Evolutionary conservation across 2,329 filamentous ascomycete species (phyloP), one percentile per base, ranked within the genome.

Genomic region (Didymosphaeria variabile): DNA sequence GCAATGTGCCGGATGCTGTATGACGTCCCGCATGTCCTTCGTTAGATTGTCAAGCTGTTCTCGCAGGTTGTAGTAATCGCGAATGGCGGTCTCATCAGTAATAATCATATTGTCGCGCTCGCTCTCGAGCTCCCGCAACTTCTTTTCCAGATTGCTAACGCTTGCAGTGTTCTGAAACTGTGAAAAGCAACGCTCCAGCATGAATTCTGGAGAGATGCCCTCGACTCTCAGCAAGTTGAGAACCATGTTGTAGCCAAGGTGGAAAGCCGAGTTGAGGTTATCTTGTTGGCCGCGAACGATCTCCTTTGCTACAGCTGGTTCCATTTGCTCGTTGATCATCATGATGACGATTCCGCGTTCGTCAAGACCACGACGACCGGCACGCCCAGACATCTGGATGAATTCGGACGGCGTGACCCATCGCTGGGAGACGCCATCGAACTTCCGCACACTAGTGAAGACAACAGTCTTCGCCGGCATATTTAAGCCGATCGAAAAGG

Each of bases 401-500:
- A 98, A 99, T 73, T 99, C 95, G 12, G 93, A 97, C 1, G 93
- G 93, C 0, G 94, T 97, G 21, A 98, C 86, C 80, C 94, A 96
- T 65, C 94, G 87, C 70, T 88, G 87, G 61, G 87, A 85, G 7
- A 89, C 85, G 59, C 96, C 96, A 74, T 99, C 95, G 75, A 94
- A 99, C 76, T 99, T 99, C 56, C 91, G 91, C 10, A 99, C 93
- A 68, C 91, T 94, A 0, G 95, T 97, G 79, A 99, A 99, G n/a
- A 99, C 94, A 1, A 99, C 95, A 0, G 95, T 99, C 83, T 97
- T 97, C 29, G 95, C 95, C 67, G 95, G 95, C 95, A 99, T 98
- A 84, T 99, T 99, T 60, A 99, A 81, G 62, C 95, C 95, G 67
- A 99, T 99, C 4, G 95, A 98, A 81, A 99, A 99, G 1, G 95